A percentile compares a stretch with the other conserved stretches of the same genome.
Conservation (phyloP, 2,329 filamentous ascomycete genomes). For the Botryotinia globosa region DNA sequence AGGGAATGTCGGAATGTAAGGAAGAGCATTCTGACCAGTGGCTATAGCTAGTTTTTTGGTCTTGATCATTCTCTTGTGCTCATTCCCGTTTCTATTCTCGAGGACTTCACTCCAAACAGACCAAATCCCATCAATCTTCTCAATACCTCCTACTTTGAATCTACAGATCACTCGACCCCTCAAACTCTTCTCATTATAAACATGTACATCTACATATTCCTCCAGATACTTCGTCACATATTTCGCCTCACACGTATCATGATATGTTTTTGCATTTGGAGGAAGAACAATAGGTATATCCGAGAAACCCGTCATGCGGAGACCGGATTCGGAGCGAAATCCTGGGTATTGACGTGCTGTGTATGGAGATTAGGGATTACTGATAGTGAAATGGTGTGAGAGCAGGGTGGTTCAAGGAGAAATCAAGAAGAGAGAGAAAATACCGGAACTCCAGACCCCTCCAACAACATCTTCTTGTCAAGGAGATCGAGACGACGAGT, state of each 20-base stretch:
- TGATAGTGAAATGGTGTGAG: no score
- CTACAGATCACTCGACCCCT: slow-evolving; percentile 32
- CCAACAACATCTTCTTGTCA: neutral
- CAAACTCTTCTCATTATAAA: slow-evolving; percentile 26
- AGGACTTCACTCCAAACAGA: slow-evolving; percentile 9
- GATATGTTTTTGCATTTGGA: slow-evolving; percentile 31
- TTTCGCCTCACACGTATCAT: slow-evolving; percentile 33
- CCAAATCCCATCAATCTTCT: slow-evolving; percentile 30
- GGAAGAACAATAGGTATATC: slow-evolving; percentile 35
- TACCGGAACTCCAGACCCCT: neutral
- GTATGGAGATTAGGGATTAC: neutral
- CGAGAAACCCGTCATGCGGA: slow-evolving; percentile 37
- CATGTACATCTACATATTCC: slow-evolving; percentile 28
- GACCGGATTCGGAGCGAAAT: slow-evolving; percentile 38
- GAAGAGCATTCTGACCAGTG: slow-evolving; percentile 38
- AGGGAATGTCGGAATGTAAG: slow-evolving; percentile 29
- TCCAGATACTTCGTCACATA: slow-evolving; percentile 36
- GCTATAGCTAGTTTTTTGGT: slow-evolving; percentile 38
- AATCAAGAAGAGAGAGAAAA: neutral
- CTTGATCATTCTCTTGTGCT: neutral
- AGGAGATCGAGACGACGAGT: neutral
- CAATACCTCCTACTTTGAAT: slow-evolving; percentile 27
- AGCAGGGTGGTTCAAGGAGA: no score
- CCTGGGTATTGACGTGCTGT: slow-evolving; percentile 33
- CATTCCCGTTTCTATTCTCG: neutral